phyloP scores from a whole-genome alignment of 495 filamentous ascomycete species.

The Penicillium simplicissimum region DNA sequence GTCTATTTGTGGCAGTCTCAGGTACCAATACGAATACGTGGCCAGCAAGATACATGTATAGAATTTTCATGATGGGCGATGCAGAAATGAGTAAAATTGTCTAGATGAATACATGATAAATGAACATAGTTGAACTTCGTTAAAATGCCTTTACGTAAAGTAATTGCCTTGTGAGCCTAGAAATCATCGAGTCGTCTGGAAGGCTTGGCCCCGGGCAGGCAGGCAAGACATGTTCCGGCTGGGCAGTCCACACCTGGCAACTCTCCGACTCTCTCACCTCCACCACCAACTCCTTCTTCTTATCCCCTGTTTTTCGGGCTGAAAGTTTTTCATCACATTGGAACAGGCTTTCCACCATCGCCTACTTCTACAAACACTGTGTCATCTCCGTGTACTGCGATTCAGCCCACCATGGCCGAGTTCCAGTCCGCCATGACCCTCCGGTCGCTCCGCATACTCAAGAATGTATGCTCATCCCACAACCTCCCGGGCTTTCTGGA shows the following conservation, averaged over 20 bases:
- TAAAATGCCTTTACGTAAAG: neutral
- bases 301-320: neutral
- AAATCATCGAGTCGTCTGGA: neutral
- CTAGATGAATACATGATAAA: neutral
- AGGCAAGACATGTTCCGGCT: constrained; percentile 5
- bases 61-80: neutral
- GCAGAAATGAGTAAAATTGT: too few relatives aligned
- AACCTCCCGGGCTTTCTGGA: neutral
- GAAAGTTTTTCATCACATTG: neutral
- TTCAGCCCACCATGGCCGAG: constrained; percentile 38
- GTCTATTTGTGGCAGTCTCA: neutral
- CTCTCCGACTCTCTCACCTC: neutral
- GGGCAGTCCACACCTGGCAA: constrained; percentile 8
- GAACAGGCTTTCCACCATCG: neutral
- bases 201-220: constrained; percentile 8
- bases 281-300: neutral
- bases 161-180: neutral
- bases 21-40: constrained; percentile 7
- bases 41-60: neutral
- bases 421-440: constrained; percentile 61
- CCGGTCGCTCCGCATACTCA: constrained; percentile 82
- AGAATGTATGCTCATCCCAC: constrained; percentile 59
- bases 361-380: neutral
- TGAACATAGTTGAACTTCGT: neutral
- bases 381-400: neutral